phyloP scores from a whole-genome alignment of 2,329 filamentous ascomycete genomes.

The Pseudocercospora eumusae region DNA sequence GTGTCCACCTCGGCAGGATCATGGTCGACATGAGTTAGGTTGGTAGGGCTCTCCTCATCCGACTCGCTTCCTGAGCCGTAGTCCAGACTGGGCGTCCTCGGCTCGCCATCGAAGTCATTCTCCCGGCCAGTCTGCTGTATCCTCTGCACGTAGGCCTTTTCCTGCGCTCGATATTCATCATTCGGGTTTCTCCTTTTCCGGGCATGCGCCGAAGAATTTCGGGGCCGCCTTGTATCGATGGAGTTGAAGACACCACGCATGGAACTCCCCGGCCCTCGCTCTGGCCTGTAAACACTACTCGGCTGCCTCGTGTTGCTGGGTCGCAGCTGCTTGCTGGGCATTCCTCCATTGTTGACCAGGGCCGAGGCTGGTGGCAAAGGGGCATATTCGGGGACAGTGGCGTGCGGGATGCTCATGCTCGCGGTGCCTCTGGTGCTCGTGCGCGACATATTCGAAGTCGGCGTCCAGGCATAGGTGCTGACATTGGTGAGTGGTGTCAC shows the following conservation, averaged over 20 bases:
- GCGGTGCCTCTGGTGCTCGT: slow-evolving; percentile 21
- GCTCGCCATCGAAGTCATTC: slow-evolving; percentile 71
- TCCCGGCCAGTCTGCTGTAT: slow-evolving; percentile 68
- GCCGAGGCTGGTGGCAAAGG: slow-evolving; percentile 21
- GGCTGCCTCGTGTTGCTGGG: slow-evolving; percentile 50
- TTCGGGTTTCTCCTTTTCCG: slow-evolving; percentile 65
- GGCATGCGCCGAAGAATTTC: slow-evolving; percentile 57
- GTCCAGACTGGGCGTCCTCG: slow-evolving; percentile 67
- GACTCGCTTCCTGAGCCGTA: slow-evolving; percentile 76
- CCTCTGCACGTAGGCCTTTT: slow-evolving; percentile 91
- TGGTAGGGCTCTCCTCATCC: slow-evolving; percentile 86
- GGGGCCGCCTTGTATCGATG: slow-evolving; percentile 50
- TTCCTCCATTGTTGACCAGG: slow-evolving; percentile 22
- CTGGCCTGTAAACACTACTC: slow-evolving; percentile 51
- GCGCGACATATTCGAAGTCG: slow-evolving; percentile 20
- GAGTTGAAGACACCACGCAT: slow-evolving; percentile 39
- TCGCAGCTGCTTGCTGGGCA: slow-evolving; percentile 34
- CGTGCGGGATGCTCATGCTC: slow-evolving; percentile 8
- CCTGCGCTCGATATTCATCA: slow-evolving; percentile 77
- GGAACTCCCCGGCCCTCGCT: slow-evolving; percentile 49
- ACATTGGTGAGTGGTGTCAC: slow-evolving; percentile 35
- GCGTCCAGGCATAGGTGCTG: slow-evolving; percentile 36
- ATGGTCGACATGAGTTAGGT: slow-evolving; percentile 76
- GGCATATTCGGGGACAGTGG: slow-evolving; percentile 27
- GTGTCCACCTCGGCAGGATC: slow-evolving; percentile 90